phyloP scores from a whole-genome alignment of 805 yeast species.

The Pichia manshurica region DNA sequence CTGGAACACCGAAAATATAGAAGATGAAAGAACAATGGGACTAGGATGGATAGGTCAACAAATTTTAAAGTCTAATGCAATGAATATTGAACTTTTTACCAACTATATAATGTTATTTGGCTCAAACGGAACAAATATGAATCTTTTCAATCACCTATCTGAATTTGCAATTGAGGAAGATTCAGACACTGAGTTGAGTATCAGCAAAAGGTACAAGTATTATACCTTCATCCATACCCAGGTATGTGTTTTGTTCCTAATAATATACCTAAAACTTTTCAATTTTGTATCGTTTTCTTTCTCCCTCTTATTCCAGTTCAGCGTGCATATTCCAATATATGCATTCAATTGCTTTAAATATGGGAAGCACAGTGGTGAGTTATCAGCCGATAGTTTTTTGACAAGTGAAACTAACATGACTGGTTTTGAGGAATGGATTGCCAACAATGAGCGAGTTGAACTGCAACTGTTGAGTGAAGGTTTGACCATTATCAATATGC shows the following conservation, averaged over 20 bases:
- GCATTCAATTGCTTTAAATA: slow-evolving; percentile 11
- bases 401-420: neutral
- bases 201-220: slow-evolving; percentile 3
- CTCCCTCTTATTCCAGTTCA: slow-evolving; percentile 17
- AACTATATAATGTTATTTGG: slow-evolving; percentile 16
- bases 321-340: slow-evolving; percentile 19
- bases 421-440: slow-evolving; percentile 2
- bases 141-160: neutral
- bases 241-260: slow-evolving; percentile 12
- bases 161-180: neutral
- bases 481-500: too few relatives aligned
- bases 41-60: slow-evolving; percentile 1
- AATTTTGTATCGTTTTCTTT: slow-evolving; percentile 19
- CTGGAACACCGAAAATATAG: neutral
- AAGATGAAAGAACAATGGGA: neutral
- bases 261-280: slow-evolving; percentile 21
- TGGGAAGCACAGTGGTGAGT: neutral
- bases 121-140: slow-evolving; percentile 13
- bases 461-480: neutral
- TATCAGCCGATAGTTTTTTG: neutral
- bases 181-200: neutral
- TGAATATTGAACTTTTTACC: slow-evolving; percentile 10
- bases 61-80: neutral
- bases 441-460: neutral
- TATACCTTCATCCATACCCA: slow-evolving; percentile 19